Conservation (phyloP, 2,329 filamentous ascomycete genomes). For the Balansia obtecta region DNA sequence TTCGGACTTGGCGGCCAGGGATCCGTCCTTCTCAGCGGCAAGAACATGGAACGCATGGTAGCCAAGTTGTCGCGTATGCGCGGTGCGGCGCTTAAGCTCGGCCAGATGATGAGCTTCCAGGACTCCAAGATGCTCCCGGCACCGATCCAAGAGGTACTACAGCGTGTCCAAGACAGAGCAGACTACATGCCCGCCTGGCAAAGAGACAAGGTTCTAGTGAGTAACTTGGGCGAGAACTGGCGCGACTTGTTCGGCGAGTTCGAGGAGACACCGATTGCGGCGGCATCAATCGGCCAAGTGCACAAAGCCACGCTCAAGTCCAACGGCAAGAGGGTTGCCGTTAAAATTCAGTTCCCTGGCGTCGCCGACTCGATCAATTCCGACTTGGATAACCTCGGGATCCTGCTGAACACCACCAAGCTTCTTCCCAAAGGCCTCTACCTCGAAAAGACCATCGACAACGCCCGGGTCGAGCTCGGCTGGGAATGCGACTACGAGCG, state of each 20-base stretch:
- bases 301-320: constrained; percentile 73
- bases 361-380: constrained; percentile 94
- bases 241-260: constrained; percentile 72
- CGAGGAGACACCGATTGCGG: constrained; percentile 83
- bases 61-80: constrained; percentile 91
- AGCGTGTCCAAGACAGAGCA: constrained; percentile 88
- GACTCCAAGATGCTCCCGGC: constrained; percentile 89
- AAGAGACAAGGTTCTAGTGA: constrained; percentile 67
- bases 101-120: constrained; percentile 97
- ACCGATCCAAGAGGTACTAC: constrained; percentile 77
- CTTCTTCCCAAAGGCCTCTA: constrained; percentile 86
- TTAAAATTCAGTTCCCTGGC: constrained; percentile 96
- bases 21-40: constrained; percentile 75
- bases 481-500: constrained; percentile 97
- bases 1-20: constrained; percentile 56
- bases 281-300: constrained; percentile 93
- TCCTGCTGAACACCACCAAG: constrained; percentile 81
- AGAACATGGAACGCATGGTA: constrained; percentile 87
- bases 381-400: constrained; percentile 82
- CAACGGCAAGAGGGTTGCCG: constrained; percentile 66
- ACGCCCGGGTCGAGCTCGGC: constrained; percentile 77
- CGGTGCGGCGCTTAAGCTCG: constrained; percentile 90
- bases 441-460: constrained; percentile 93
- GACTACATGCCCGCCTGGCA: constrained; percentile 98
- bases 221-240: constrained; percentile 77